Percentiles rank a stretch among this genome's conserved stretches.
phyloP scores from a whole-genome alignment of 2,329 filamentous ascomycete genomes.

The Penicillium fuscoglaucum region DNA sequence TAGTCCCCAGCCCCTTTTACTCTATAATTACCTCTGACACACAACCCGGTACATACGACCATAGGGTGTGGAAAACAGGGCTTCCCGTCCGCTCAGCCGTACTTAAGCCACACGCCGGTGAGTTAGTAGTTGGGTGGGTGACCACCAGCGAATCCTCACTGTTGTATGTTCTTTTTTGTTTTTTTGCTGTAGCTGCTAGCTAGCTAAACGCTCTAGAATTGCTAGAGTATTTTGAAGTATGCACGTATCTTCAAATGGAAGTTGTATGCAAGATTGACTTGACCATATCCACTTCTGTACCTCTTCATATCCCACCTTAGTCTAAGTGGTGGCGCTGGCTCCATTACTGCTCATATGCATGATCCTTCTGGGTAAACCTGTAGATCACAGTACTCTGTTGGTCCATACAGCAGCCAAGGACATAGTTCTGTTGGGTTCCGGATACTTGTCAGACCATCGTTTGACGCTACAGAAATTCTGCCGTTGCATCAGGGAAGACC shows the following conservation, averaged over 20 bases:
- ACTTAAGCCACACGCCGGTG: too few species aligned
- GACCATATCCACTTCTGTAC: background rate
- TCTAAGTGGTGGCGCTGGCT: background rate
- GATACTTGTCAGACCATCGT: background rate
- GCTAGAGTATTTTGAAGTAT: background rate
- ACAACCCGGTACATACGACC: too few species aligned
- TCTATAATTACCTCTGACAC: too few species aligned
- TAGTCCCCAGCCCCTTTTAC: too few species aligned
- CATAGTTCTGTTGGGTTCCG: background rate
- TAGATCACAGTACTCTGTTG: background rate
- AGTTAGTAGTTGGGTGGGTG: too few species aligned
- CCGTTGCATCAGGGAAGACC: background rate
- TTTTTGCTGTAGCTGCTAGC: too few species aligned
- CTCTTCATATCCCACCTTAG: background rate
- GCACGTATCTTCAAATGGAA: too few species aligned
- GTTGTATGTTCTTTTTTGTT: background rate
- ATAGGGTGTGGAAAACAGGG: too few species aligned
- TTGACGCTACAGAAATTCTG: slow-evolving; percentile 3
- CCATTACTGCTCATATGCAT: background rate
- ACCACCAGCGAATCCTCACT: too few species aligned
- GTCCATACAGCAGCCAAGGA: background rate
- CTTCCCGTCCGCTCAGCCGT: too few species aligned
- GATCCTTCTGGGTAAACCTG: background rate
- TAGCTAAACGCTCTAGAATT: background rate
- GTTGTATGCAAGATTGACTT: background rate